Evolutionary conservation across 208 protist species (phyloP).

Genomic region (Leishmania major): DNA sequence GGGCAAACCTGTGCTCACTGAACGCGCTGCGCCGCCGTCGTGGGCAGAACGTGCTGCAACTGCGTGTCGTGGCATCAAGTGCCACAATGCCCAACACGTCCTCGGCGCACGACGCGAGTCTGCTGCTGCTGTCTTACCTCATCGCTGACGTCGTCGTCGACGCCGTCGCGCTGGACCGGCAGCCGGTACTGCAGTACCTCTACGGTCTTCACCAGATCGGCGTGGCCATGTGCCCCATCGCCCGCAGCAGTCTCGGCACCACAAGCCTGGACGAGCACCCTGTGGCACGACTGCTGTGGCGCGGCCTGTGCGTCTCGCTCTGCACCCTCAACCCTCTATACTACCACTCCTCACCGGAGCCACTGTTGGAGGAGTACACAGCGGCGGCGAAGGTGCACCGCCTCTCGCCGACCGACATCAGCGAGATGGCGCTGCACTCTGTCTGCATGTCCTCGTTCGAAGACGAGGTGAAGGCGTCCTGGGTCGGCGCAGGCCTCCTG

Average conservation of each 20-base stretch:
- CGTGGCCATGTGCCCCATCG: slow-evolving; percentile 96
- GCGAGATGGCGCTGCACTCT: slow-evolving; percentile 86
- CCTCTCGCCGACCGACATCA: slow-evolving; percentile 78
- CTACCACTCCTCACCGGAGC: slow-evolving; percentile 95
- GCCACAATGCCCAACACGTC: slow-evolving; percentile 49
- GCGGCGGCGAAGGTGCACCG: slow-evolving; percentile 66
- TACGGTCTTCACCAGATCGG: slow-evolving; percentile 97
- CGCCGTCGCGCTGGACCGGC: slow-evolving; percentile 91
- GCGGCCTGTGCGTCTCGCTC: slow-evolving; percentile 97
- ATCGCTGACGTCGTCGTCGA: slow-evolving; percentile 94
- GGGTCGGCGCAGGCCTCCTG: slow-evolving; percentile 75
- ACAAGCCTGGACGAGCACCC: slow-evolving; percentile 94
- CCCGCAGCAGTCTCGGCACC: slow-evolving; percentile 97
- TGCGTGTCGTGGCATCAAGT: slow-evolving; percentile 81
- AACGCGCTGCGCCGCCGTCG: slow-evolving; percentile 93
- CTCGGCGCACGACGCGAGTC: slow-evolving; percentile 42
- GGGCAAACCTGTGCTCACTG: slow-evolving; percentile 97
- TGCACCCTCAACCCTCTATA: slow-evolving; percentile 89
- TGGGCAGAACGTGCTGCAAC: slow-evolving; percentile 92
- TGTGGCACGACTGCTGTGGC: slow-evolving; percentile 91
- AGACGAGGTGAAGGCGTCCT: slow-evolving; percentile 45
- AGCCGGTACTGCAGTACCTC: slow-evolving; percentile 97
- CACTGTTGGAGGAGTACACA: slow-evolving; percentile 90
- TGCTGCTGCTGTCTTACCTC: slow-evolving; percentile 83
- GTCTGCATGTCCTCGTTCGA: slow-evolving; percentile 86